Evolutionary conservation across 2,329 filamentous ascomycete species (phyloP), one percentile per base, ranked within the genome.

Genomic region (Alternaria gansuensis): DNA sequence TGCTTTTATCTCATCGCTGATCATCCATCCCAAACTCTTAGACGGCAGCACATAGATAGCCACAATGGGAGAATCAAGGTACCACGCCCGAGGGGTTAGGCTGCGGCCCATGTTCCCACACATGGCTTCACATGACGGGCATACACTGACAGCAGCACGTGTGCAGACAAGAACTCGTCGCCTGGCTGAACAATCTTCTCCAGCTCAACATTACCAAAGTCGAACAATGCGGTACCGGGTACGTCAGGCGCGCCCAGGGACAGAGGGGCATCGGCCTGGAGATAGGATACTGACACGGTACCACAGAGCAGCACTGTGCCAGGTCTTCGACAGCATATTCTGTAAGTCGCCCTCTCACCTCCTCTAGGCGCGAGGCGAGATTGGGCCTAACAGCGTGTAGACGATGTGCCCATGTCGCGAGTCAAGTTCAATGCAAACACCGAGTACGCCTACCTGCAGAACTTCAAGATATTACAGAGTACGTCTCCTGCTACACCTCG

Each of bases 161-260:
- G 45, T 29, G 62, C 66, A 98, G 95, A 84, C 95, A 99, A 82
- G 95, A 99, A 83, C 88, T 99, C 71, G 85, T 99, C 71, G 87
- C 89, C 82, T 99, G 95, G 95, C 84, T 98, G 69, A 99, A 99
- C 85, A 94, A 91, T 85, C 90, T 99, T 64, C 88, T 99, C 51
- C 93, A 97, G 83, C 90, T 99, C 75, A 99, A 98, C 83, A 88
- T 99, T 74, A 98, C 85, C 74, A 98, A 97, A 82, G 92, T 99
- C 78, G 95, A 99, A 83, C 95, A 99, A 85, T 98, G 94, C 80
- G 95, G 95, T 79, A 98, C 94, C 75, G 95, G 94, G 94, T 98
- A 88, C 72, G 84, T 74, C 54, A 59, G 51, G 37, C 41, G n/a
- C 66, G 70, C 57, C 37, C 17, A 8, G 37, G 39, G 21, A 23